A percentile compares a stretch with the other conserved stretches of the same genome.
Evolutionary conservation across 768 basidiomycete species (phyloP).

Genomic region (Candolleomyces eurysporus): DNA sequence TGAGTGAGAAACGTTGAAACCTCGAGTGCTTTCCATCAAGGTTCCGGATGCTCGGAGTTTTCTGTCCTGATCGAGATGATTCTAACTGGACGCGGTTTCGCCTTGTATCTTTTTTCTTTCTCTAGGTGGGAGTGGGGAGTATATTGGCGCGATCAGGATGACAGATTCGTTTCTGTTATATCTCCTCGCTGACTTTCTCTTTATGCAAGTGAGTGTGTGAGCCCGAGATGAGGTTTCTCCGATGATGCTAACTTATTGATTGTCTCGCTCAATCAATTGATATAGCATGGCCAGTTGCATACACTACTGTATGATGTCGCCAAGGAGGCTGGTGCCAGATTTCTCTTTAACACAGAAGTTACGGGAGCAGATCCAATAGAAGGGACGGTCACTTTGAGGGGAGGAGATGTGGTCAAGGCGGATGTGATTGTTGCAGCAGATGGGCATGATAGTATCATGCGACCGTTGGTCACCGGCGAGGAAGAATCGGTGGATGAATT

Average conservation of each 20-base stretch:
- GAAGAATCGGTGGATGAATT: slow-evolving; percentile 8
- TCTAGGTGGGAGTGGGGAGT: slow-evolving; percentile 42
- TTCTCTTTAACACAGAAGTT: slow-evolving; percentile 41
- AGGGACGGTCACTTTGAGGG: slow-evolving; percentile 36
- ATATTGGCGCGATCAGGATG: slow-evolving; percentile 45
- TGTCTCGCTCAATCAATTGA: neutral
- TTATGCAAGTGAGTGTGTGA: slow-evolving; percentile 36
- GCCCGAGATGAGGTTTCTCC: neutral
- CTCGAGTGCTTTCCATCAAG: neutral
- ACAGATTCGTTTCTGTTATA: slow-evolving; percentile 25
- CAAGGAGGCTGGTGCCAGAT: slow-evolving; percentile 42
- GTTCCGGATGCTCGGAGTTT: no score
- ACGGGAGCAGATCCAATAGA: slow-evolving; percentile 25
- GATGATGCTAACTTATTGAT: no score
- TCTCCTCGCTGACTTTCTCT: slow-evolving; percentile 38
- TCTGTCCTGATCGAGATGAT: no score
- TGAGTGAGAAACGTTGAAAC: slow-evolving; percentile 2
- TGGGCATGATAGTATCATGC: slow-evolving; percentile 44
- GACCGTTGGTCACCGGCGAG: slow-evolving; percentile 29
- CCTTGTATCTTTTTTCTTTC: no score
- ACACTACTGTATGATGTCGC: slow-evolving; percentile 46
- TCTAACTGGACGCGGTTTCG: no score
- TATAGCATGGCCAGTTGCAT: slow-evolving; percentile 53
- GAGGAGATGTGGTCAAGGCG: slow-evolving; percentile 41
- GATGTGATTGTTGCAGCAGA: slow-evolving; percentile 64